Conservation (phyloP, 441 rosid genomes). For the Metrosideros polymorpha region DNA sequence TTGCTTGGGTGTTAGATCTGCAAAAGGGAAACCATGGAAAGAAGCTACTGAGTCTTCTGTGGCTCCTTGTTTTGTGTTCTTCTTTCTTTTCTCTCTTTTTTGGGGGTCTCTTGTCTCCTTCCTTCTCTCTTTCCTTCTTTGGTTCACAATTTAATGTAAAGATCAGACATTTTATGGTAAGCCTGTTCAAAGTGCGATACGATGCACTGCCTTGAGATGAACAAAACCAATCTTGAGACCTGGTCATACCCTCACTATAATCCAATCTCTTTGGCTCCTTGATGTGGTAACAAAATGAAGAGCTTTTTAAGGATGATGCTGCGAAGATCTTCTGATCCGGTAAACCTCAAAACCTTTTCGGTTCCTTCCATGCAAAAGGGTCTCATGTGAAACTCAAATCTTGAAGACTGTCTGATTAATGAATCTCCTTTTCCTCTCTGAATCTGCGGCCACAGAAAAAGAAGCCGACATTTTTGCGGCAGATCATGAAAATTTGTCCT, state of each 20-base stretch:
- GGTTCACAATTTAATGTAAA: background rate
- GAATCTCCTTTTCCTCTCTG: background rate
- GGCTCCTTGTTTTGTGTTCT: background rate
- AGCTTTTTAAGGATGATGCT: background rate
- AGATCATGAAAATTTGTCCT: background rate
- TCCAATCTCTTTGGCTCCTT: background rate
- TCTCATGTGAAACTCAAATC: background rate
- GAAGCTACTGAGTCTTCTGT: background rate
- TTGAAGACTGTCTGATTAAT: background rate
- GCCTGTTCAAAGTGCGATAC: background rate
- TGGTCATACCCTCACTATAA: background rate
- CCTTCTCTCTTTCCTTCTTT: slow-evolving; percentile 1
- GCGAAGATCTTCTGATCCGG: background rate
- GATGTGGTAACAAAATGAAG: background rate
- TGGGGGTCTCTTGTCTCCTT: background rate
- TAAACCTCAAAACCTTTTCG: background rate
- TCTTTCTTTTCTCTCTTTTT: background rate
- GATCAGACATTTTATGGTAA: background rate
- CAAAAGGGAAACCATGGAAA: slow-evolving; percentile 33
- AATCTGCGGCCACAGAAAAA: background rate
- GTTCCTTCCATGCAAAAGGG: background rate
- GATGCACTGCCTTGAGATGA: background rate
- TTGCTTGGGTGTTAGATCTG: slow-evolving; percentile 51
- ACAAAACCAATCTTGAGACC: background rate
- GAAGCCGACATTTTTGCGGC: background rate